Evolutionary conservation across 225 moss, liverwort and hornwort species (phyloP), one percentile per base, ranked within the genome.

Genomic region (Anthoceros angustus): DNA sequence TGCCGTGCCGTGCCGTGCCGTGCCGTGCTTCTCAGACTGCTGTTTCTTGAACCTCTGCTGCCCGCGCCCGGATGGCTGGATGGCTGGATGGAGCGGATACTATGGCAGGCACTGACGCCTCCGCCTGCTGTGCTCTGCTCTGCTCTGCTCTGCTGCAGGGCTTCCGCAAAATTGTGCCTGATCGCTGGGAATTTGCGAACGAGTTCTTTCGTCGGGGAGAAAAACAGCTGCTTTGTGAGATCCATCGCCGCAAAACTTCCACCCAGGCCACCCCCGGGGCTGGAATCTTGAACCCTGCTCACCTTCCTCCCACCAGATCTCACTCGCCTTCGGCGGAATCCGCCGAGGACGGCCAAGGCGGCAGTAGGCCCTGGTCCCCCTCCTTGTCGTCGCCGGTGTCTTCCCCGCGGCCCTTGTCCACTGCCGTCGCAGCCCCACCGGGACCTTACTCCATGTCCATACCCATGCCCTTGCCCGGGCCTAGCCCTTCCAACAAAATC

Each of bases 101-200:
- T 4, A 21, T 16, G 18, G 50, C 16, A 55, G 16, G 18, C 50
- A 16, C 21, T 21, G 50, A 16, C 18, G 63, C 63, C 63, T 64
- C 63, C 23, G 25, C 15, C 14, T 64, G 1, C 15, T 26, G 2
- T 64, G 2, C 63, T 64, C 24, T 64, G n/a, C 15, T 24, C 12
- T 40, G 8, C 43, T 40, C 50, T n/a, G n/a, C n/a, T 26, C 40
- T 48, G 25, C 64, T 75, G 21, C 77, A 88, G 88, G 88, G 88
- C 18, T 88, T 88, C 60, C 76, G 88, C 67, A 88, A 88, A 69
- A 84, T 88, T 69, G 88, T 86, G n/a, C 88, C 86, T 0, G 88
- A 88, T 65, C 86, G 86, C 48, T 88, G 88, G 88, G 88, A 88
- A 72, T 88, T 88, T 45, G 88, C 88, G 0, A 88, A 88, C 70